Conservation (phyloP, 148 eudicot species). For the Rhododendron ferrugineum region DNA sequence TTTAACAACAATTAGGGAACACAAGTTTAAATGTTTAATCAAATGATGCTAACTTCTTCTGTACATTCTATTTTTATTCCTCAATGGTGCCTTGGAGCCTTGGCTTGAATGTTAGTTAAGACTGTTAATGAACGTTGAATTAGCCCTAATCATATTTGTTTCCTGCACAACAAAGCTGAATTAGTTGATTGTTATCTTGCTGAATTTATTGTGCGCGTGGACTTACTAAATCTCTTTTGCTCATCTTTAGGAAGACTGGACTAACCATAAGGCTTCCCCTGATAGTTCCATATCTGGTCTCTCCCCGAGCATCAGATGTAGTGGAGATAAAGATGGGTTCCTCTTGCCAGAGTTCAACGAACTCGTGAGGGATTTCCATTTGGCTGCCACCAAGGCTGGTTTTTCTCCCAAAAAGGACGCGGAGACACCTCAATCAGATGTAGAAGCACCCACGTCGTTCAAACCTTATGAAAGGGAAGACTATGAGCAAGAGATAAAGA, state of each 20-base stretch:
- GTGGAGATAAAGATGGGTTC: conserved; percentile 42
- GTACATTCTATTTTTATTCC: background rate
- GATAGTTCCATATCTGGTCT: conserved; percentile 20
- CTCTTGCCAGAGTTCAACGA: conserved; percentile 64
- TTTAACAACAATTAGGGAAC: background rate
- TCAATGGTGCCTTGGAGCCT: background rate
- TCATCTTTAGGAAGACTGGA: conserved; percentile 42
- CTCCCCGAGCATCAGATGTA: conserved; percentile 29
- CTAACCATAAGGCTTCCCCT: conserved; percentile 21
- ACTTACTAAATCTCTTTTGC: background rate
- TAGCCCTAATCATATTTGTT: background rate
- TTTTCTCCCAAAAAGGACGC: conserved; percentile 23
- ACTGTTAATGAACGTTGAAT: background rate
- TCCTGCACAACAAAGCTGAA: background rate
- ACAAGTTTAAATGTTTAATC: background rate
- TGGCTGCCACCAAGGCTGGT: conserved; percentile 12
- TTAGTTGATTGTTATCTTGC: background rate
- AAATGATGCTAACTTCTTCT: background rate
- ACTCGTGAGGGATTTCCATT: conserved; percentile 40
- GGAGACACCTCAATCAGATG: conserved; percentile 9
- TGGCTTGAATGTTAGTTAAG: background rate
- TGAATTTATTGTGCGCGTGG: background rate
- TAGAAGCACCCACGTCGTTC: conserved; percentile 20
- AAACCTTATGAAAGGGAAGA: conserved; percentile 27
- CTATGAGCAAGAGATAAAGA: conserved; percentile 52